Percentiles rank a stretch among this genome's conserved stretches.
These are phyloP conservation scores for Lentinus tigrinus DNA, from an alignment of 768 basidiomycete genomes.

Conservation along the genomic window DNA sequence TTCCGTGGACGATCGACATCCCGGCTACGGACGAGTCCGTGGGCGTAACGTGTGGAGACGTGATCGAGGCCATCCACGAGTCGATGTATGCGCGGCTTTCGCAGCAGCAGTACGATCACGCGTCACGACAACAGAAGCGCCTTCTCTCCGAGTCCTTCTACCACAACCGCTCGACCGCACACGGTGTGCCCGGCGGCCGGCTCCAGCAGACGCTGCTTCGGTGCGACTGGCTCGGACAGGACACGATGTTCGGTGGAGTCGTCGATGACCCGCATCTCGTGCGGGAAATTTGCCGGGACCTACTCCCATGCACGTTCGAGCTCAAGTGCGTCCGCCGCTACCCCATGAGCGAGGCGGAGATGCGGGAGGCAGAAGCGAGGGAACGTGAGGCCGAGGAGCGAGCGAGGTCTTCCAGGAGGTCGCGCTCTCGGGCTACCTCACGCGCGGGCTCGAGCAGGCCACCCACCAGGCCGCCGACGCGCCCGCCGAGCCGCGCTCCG, in stretches of 20 bases:
- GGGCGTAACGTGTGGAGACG: constrained; percentile 68
- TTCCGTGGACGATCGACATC: constrained; percentile 58
- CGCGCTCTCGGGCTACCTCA: constrained; percentile 22
- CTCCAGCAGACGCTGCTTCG: constrained; percentile 63
- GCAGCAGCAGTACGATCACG: constrained; percentile 50
- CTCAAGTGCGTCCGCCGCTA: constrained; percentile 50
- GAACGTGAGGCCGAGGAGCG: constrained; percentile 22
- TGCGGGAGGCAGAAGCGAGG: constrained; percentile 45
- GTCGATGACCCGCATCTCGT: constrained; percentile 43
- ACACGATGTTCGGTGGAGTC: constrained; percentile 67
- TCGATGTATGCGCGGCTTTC: constrained; percentile 51
- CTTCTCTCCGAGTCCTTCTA: constrained; percentile 53
- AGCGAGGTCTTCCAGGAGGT: constrained; percentile 12
- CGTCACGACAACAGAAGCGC: constrained; percentile 37
- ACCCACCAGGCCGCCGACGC: constrained; percentile 11
- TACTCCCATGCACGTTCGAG: constrained; percentile 59
- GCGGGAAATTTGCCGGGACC: constrained; percentile 40
- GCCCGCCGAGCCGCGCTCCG: constrained; percentile 12
- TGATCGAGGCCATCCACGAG: constrained; percentile 53
- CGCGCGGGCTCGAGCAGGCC: constrained; percentile 15
- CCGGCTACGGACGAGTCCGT: constrained; percentile 40
- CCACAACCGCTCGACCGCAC: constrained; percentile 63
- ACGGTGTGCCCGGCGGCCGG: constrained; percentile 66
- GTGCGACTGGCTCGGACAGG: constrained; percentile 62
- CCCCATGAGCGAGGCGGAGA: constrained; percentile 49